phyloP scores from a whole-genome alignment of 2,329 filamentous ascomycete species.

The Aspergillus sp. region DNA sequence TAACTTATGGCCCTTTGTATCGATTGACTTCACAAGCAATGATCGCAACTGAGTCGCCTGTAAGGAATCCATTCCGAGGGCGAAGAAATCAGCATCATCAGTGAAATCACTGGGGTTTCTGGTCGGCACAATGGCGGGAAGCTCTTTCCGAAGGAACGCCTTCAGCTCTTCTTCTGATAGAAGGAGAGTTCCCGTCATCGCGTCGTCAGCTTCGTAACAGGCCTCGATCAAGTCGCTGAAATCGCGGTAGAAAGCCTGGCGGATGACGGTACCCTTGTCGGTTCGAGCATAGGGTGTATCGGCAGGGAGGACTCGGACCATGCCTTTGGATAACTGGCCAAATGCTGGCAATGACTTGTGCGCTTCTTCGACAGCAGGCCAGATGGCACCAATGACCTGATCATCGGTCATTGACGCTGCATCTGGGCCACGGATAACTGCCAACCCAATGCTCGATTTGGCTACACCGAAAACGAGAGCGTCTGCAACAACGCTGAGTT shows the following conservation, averaged over 20 bases:
- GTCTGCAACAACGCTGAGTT: slow-evolving; percentile 55
- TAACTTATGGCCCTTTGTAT: slow-evolving; percentile 50
- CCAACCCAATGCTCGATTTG: slow-evolving; percentile 52
- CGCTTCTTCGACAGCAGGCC: slow-evolving; percentile 52
- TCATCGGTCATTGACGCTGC: slow-evolving; percentile 43
- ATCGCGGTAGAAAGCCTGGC: slow-evolving; percentile 49
- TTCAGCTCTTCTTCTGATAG: slow-evolving; percentile 25
- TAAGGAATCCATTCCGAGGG: slow-evolving; percentile 58
- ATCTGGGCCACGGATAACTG: slow-evolving; percentile 54
- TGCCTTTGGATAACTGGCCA: slow-evolving; percentile 53
- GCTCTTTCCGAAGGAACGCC: slow-evolving; percentile 33
- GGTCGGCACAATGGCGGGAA: slow-evolving; percentile 25
- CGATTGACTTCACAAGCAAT: slow-evolving; percentile 51
- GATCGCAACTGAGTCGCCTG: slow-evolving; percentile 57
- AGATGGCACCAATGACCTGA: slow-evolving; percentile 50
- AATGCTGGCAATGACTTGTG: slow-evolving; percentile 55
- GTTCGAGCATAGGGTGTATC: slow-evolving; percentile 51
- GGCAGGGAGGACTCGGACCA: slow-evolving; percentile 51
- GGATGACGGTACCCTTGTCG: slow-evolving; percentile 58
- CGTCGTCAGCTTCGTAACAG: slow-evolving; percentile 38
- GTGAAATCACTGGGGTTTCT: slow-evolving; percentile 19
- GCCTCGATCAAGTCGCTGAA: slow-evolving; percentile 49
- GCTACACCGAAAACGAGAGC: slow-evolving; percentile 59
- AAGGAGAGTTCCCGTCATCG: slow-evolving; percentile 16
- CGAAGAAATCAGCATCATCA: slow-evolving; percentile 58